Evolutionary conservation across 2,329 filamentous ascomycete genomes (phyloP).

Genomic region (Aspergillus texensis): DNA sequence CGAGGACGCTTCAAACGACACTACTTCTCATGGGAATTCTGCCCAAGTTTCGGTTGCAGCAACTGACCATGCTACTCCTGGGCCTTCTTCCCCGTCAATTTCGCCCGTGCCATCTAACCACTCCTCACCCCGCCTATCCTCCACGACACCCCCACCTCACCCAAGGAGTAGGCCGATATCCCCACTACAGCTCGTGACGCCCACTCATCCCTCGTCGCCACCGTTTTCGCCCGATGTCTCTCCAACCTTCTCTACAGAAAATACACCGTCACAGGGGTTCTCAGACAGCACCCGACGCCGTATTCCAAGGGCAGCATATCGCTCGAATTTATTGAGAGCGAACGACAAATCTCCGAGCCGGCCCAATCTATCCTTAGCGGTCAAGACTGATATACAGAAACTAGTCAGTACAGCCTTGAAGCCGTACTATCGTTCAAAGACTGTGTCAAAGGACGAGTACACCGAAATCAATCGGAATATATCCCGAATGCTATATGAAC

Average conservation of each 20-base stretch:
- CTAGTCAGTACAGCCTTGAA: conserved; percentile 84
- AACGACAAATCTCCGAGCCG: conserved; percentile 70
- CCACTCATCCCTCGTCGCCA: conserved; percentile 33
- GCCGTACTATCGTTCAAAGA: conserved; percentile 77
- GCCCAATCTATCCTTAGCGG: conserved; percentile 70
- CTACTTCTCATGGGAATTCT: conserved; percentile 35
- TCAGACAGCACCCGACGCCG: conserved; percentile 26
- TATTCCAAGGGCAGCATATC: conserved; percentile 27
- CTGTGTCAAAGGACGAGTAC: conserved; percentile 86
- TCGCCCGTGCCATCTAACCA: conserved; percentile 45
- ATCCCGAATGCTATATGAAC: conserved; percentile 82
- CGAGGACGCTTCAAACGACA: conserved; percentile 56
- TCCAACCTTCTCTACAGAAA: conserved; percentile 55
- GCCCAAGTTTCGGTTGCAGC: conserved; percentile 39
- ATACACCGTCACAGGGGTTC: conserved; percentile 14
- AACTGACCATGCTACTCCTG: conserved; percentile 40
- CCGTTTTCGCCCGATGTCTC: conserved; percentile 72
- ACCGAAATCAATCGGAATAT: conserved; percentile 88
- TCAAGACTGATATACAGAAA: conserved; percentile 84
- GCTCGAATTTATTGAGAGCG: conserved; percentile 43
- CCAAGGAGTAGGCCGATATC: conserved; percentile 38
- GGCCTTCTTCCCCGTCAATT: conserved; percentile 46
- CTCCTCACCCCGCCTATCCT: conserved; percentile 43
- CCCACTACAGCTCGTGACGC: conserved; percentile 38
- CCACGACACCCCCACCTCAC: conserved; percentile 42